A percentile compares a stretch with the other conserved stretches of the same genome.
Evolutionary conservation across 148 eudicot species (phyloP).

Genomic region (Rheum nobile): DNA sequence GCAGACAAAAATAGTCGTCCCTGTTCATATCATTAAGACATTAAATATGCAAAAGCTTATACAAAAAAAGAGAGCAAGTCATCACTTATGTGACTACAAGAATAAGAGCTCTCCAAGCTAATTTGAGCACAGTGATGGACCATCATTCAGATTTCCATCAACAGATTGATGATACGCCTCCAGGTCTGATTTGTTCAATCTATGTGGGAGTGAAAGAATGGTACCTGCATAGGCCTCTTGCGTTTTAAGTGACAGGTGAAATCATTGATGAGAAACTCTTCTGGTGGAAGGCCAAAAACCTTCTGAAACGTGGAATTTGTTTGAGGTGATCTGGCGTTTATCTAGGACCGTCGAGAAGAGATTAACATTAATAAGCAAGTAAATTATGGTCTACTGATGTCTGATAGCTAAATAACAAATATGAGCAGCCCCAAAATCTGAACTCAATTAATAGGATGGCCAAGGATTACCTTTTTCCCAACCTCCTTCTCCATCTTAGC

Average conservation of each 20-base stretch:
- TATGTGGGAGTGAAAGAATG: constrained; percentile 3
- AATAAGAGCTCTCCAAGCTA: neutral
- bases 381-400: neutral
- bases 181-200: neutral
- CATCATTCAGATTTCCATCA: neutral
- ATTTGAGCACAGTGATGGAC: neutral
- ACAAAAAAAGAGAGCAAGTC: neutral
- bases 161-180: neutral
- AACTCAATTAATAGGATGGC: constrained; percentile 1
- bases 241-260: constrained; percentile 92
- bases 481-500: constrained; percentile 93
- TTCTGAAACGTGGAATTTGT: constrained; percentile 96
- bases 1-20: constrained; percentile 94
- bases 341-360: constrained; percentile 26
- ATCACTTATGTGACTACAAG: neutral
- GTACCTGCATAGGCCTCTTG: constrained; percentile 92
- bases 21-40: constrained; percentile 25
- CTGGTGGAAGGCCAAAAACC: constrained; percentile 79
- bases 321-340: constrained; percentile 82
- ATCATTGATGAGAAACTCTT: constrained; percentile 93
- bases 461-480: constrained; percentile 75
- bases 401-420: neutral
- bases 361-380: neutral
- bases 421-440: constrained; percentile 1
- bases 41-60: neutral